Base-by-base conservation (phyloP, 768 basidiomycete species). In the Termitomyces sp. region DNA sequence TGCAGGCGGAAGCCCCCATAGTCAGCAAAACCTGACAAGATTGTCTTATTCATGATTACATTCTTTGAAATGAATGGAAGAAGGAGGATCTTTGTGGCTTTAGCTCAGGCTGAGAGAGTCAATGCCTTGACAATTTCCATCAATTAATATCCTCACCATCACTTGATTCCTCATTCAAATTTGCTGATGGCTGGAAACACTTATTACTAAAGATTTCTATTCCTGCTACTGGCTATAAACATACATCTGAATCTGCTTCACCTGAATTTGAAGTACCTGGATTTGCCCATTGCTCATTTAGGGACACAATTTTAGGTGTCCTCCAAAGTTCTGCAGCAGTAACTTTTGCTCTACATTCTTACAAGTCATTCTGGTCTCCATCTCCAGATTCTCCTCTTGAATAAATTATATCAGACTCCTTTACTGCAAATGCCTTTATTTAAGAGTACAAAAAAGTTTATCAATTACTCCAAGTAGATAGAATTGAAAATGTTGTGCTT, bases 211-310 rank as follows among this genome's bases (percentile, higher is more conserved):
- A 56, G 56, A 70, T 65, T 34, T 54, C 30, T 11, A 69, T 64
- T 31, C 73, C 59, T 2, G 58, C 58, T 13, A 65, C 65, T 4
- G 36, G 61, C 4, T 47, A 61, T 8, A 66, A 61, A 22, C 59
- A 65, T n/a, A 0, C 8, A 5, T 61, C 63, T 0, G 72, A 75
- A 54, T 63, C 22, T 0, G 60, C 59, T 18, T 72, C 73, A 4
- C 74, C 72, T 0, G 54, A 56, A 2, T 69, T 75, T 45, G 54
- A 64, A 11, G 66, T 79, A n/a, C 31, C 51, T 1, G 69, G 68
- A 9, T 39, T 78, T 3, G 62, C 63, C 44, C 65, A 73, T 39
- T 68, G 71, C 0, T 54, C 53, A 0, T 61, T 74, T 2, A 27
- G 60, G 1, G 66, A 68, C 2, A 60, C 72, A 15, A 62, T 75